phyloP scores from a whole-genome alignment of 163 green algal genomes.

The Scenedesmus sp. region DNA sequence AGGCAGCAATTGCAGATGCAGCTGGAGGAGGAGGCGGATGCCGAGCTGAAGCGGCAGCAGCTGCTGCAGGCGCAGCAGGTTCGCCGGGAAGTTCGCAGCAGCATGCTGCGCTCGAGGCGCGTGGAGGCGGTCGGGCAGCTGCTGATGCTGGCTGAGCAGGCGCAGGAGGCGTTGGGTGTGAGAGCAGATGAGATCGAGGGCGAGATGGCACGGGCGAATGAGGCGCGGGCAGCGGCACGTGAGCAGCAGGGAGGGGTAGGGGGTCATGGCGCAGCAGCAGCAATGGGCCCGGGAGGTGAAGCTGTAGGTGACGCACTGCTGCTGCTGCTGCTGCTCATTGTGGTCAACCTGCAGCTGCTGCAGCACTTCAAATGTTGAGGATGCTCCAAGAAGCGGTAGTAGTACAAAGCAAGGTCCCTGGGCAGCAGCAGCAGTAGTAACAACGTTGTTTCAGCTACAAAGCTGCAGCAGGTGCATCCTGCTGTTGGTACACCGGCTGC shows the following conservation, averaged over 20 bases:
- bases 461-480: background rate
- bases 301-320: background rate
- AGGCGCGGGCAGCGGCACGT: background rate
- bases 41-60: background rate
- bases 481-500: background rate
- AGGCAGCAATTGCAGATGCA: slow-evolving; percentile 14
- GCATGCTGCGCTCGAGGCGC: background rate
- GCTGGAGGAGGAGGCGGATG: background rate
- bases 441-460: slow-evolving; percentile 32
- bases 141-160: slow-evolving; percentile 9
- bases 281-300: background rate
- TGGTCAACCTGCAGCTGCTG: too few species aligned
- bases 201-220: background rate
- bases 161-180: background rate
- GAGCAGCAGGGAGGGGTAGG: background rate
- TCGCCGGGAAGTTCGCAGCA: background rate
- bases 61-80: slow-evolving; percentile 20
- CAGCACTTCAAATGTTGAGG: too few species aligned
- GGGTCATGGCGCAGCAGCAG: background rate
- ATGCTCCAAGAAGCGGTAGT: background rate
- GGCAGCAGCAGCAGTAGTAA: slow-evolving; percentile 22
- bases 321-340: background rate
- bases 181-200: background rate
- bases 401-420: too few species aligned
- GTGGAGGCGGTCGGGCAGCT: slow-evolving; percentile 30